Evolutionary conservation across 306 rosid genomes (phyloP).

Genomic region (Ziziphus jujuba): DNA sequence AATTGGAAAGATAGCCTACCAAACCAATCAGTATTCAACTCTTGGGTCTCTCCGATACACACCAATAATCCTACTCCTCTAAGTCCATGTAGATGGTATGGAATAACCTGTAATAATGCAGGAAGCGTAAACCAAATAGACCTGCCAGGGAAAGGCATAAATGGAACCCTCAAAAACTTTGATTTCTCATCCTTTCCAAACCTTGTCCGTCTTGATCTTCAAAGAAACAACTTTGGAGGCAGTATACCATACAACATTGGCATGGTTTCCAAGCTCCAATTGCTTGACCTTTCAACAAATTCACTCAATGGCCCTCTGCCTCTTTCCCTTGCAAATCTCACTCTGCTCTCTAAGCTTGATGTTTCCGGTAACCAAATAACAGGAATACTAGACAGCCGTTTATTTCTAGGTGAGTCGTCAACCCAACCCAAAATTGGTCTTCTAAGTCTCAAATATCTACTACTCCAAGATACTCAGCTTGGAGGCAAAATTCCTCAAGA

Average conservation of each 20-base stretch:
- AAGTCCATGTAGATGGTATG: slow-evolving; percentile 53
- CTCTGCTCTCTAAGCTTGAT: slow-evolving; percentile 52
- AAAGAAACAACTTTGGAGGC: slow-evolving; percentile 40
- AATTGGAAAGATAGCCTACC: too few relatives aligned
- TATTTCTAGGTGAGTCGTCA: slow-evolving; percentile 39
- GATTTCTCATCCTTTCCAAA: slow-evolving; percentile 51
- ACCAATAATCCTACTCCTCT: slow-evolving; percentile 17
- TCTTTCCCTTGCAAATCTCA: slow-evolving; percentile 54
- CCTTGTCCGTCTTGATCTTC: slow-evolving; percentile 54
- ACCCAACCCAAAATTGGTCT: slow-evolving; percentile 30
- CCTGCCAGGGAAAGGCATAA: slow-evolving; percentile 38
- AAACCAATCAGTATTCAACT: too few relatives aligned
- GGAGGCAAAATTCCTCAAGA: slow-evolving; percentile 43
- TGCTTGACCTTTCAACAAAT: slow-evolving; percentile 55
- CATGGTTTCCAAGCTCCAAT: slow-evolving; percentile 39
- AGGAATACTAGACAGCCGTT: slow-evolving; percentile 39
- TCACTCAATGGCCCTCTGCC: slow-evolving; percentile 43
- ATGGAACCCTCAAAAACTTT: slow-evolving; percentile 45
- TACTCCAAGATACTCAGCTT: slow-evolving; percentile 38
- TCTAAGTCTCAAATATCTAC: slow-evolving; percentile 31
- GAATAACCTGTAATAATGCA: slow-evolving; percentile 42
- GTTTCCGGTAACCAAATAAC: slow-evolving; percentile 45
- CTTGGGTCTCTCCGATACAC: slow-evolving; percentile 28
- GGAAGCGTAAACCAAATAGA: slow-evolving; percentile 35
- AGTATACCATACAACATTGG: slow-evolving; percentile 48